Percentiles rank a stretch among this genome's conserved stretches.
Evolutionary conservation across 192 early-diverging fungal species (phyloP).

Genomic region (Phycomyces nitens): DNA sequence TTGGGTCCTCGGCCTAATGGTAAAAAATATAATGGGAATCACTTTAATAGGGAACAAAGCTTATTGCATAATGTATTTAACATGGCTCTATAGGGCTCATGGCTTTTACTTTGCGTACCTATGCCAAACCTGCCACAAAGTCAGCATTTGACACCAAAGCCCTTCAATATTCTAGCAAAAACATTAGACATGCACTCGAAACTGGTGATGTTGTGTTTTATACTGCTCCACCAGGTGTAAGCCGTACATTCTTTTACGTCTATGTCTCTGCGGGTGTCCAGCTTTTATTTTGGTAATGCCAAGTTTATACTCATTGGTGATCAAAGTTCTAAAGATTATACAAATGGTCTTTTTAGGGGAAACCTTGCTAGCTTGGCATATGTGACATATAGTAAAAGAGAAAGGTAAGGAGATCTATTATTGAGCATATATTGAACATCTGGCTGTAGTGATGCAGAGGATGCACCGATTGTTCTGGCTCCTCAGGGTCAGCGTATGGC

Average conservation of each 20-base stretch:
- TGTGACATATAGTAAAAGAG: slow-evolving; percentile 25
- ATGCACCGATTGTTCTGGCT: slow-evolving; percentile 27
- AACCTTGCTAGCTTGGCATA: slow-evolving; percentile 37
- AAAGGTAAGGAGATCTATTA: slow-evolving; percentile 12
- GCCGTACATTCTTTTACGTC: slow-evolving; percentile 30
- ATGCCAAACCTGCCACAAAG: too few relatives aligned
- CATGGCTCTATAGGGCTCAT: too few relatives aligned
- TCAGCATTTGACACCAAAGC: slow-evolving; percentile 10
- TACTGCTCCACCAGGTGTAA: slow-evolving; percentile 17
- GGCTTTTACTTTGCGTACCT: too few relatives aligned
- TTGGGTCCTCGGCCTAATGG: too few relatives aligned
- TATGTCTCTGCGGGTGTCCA: slow-evolving; percentile 38
- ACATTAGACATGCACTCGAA: slow-evolving; percentile 21
- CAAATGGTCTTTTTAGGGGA: slow-evolving; percentile 25
- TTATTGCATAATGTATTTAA: too few relatives aligned
- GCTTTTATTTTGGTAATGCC: slow-evolving; percentile 35
- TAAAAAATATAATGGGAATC: too few relatives aligned
- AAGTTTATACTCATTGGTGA: background rate
- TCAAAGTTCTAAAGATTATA: too few relatives aligned
- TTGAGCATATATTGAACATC: background rate
- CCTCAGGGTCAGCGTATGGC: slow-evolving; percentile 28
- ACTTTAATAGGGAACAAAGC: too few relatives aligned
- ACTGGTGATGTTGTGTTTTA: slow-evolving; percentile 30
- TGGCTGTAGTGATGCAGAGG: slow-evolving; percentile 16
- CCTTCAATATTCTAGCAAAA: slow-evolving; percentile 17